Conservation (phyloP, 2,329 filamentous ascomycete species). For the Diaporthe sp. region DNA sequence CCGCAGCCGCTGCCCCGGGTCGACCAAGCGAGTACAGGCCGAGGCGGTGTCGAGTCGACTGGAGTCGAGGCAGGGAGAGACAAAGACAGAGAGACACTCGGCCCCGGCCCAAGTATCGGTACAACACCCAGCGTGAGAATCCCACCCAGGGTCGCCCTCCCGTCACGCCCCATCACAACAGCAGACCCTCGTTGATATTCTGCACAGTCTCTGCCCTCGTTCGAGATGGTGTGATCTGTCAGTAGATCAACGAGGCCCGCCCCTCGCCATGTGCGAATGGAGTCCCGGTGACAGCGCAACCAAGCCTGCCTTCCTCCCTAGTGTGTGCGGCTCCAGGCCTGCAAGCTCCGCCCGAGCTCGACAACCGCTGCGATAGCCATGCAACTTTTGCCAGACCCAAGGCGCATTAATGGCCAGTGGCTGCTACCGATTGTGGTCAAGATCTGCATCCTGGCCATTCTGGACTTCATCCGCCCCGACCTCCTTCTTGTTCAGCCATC, state of each 20-base stretch:
- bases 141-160: neutral
- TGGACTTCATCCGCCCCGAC: conserved; percentile 28
- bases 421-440: conserved; percentile 31
- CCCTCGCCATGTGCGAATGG: conserved; percentile 26
- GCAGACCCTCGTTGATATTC: conserved; percentile 26
- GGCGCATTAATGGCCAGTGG: conserved; percentile 20
- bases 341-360: conserved; percentile 8
- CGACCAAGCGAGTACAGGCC: conserved; percentile 1
- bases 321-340: conserved; percentile 8
- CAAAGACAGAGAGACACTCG: conserved; percentile 6
- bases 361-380: conserved; percentile 6
- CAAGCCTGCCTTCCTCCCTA: neutral
- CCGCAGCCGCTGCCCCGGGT: neutral
- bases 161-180: conserved; percentile 4
- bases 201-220: conserved; percentile 5
- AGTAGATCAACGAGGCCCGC: conserved; percentile 27
- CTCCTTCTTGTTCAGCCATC: neutral
- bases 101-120: conserved; percentile 18
- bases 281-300: neutral
- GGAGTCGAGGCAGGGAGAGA: conserved; percentile 31
- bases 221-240: conserved; percentile 30
- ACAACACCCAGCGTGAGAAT: conserved; percentile 11
- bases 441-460: conserved; percentile 22
- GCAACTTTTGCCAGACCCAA: conserved; percentile 3
- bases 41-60: conserved; percentile 31